phyloP scores from a whole-genome alignment of 306 rosid genomes.

The Corylus americana region DNA sequence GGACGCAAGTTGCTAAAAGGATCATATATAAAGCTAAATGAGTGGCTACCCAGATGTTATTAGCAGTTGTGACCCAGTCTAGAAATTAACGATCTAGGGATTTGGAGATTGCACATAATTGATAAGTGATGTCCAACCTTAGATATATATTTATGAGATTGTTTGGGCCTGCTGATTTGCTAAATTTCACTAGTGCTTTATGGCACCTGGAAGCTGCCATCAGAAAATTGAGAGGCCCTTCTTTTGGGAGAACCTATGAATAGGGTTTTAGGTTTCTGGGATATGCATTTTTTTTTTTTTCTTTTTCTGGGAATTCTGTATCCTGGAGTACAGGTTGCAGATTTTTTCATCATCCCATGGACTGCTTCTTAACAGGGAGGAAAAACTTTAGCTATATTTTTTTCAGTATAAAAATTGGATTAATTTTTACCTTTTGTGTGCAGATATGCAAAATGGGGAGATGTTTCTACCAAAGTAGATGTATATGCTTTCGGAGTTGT shows the following conservation, averaged over 20 bases:
- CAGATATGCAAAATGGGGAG: conserved; percentile 90
- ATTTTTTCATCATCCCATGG: background rate
- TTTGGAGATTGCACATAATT: background rate
- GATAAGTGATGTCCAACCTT: background rate
- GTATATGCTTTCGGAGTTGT: conserved; percentile 93
- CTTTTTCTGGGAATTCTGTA: background rate
- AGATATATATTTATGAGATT: background rate
- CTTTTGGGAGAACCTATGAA: background rate
- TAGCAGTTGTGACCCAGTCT: background rate
- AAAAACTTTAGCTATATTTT: background rate
- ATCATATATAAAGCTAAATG: background rate
- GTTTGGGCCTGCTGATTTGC: background rate
- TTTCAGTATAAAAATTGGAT: conserved; percentile 8
- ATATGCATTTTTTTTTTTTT: background rate
- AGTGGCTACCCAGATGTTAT: background rate
- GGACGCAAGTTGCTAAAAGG: background rate
- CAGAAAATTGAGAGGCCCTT: background rate
- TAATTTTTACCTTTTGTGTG: conserved; percentile 24
- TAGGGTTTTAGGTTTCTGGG: background rate
- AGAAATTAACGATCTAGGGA: conserved; percentile 1
- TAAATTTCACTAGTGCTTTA: background rate
- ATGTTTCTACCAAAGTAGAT: conserved; percentile 79
- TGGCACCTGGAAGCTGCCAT: background rate
- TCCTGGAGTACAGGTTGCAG: background rate
- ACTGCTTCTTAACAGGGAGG: background rate